These are phyloP conservation scores for Karstenula rhodostoma DNA, from an alignment of 2,329 filamentous ascomycete genomes.

Conservation along the genomic window DNA sequence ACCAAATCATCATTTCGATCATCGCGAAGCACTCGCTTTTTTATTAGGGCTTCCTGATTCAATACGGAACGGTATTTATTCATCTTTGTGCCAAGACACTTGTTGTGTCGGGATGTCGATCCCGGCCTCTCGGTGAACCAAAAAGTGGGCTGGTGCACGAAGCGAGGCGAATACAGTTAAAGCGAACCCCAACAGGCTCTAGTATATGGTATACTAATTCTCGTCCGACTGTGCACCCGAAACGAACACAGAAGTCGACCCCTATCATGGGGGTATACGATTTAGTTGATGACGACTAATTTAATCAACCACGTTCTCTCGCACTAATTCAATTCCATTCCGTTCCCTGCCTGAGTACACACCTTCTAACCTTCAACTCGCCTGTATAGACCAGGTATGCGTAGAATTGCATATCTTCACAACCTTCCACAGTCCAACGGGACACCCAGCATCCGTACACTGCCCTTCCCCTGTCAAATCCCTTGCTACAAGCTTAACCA, in stretches of 20 bases:
- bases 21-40: not conserved
- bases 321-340: not conserved
- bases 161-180: not conserved
- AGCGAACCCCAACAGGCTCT: too few species aligned
- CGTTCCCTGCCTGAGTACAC: not conserved
- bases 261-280: too few species aligned
- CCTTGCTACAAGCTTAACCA: not conserved
- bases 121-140: conserved; percentile 10
- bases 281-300: too few species aligned
- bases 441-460: not conserved
- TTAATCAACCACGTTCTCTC: not conserved
- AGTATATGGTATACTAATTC: too few species aligned
- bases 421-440: not conserved
- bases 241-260: too few species aligned
- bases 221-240: too few species aligned
- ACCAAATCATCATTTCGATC: not conserved
- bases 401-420: not conserved
- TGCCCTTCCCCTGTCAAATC: not conserved
- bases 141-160: not conserved
- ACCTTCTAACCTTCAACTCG: not conserved
- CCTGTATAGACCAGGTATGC: not conserved
- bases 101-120: conserved; percentile 2
- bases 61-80: not conserved
- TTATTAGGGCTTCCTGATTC: not conserved
- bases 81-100: not conserved